phyloP scores from a whole-genome alignment of 2,329 filamentous ascomycete species.

The Ascochyta fabae region DNA sequence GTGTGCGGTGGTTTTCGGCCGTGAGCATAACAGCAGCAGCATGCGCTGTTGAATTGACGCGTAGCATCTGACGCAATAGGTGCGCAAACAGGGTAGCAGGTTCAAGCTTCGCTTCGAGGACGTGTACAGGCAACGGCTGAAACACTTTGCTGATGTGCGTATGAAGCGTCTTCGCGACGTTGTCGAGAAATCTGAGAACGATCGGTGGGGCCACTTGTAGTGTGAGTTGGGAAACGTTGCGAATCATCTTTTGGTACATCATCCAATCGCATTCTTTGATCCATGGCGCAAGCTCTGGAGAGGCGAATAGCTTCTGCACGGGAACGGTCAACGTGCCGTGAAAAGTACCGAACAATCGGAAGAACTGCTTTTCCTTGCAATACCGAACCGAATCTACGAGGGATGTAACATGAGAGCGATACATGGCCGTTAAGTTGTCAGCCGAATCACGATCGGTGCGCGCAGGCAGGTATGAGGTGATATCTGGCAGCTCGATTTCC shows the following conservation, averaged over 20 bases:
- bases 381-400: constrained; percentile 94
- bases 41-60: constrained; percentile 92
- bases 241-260: constrained; percentile 96
- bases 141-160: constrained; percentile 84
- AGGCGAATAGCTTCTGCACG: constrained; percentile 87
- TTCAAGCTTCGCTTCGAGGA: constrained; percentile 83
- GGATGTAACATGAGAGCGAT: constrained; percentile 93
- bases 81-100: constrained; percentile 89
- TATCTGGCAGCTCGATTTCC: constrained; percentile 80
- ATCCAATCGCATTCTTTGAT: constrained; percentile 95
- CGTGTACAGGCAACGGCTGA: constrained; percentile 81
- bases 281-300: constrained; percentile 84
- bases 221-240: constrained; percentile 85
- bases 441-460: constrained; percentile 88
- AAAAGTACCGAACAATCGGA: constrained; percentile 92
- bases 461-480: constrained; percentile 78
- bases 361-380: constrained; percentile 96
- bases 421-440: constrained; percentile 83
- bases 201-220: constrained; percentile 89
- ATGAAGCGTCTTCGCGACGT: constrained; percentile 82
- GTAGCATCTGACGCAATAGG: constrained; percentile 82
- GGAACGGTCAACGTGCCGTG: constrained; percentile 96
- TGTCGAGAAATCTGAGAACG: constrained; percentile 85
- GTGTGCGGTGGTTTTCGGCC: constrained; percentile 84
- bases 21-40: constrained; percentile 92